phyloP scores from a whole-genome alignment of 2,329 filamentous ascomycete species.

The Pyrenophora seminiperda region DNA sequence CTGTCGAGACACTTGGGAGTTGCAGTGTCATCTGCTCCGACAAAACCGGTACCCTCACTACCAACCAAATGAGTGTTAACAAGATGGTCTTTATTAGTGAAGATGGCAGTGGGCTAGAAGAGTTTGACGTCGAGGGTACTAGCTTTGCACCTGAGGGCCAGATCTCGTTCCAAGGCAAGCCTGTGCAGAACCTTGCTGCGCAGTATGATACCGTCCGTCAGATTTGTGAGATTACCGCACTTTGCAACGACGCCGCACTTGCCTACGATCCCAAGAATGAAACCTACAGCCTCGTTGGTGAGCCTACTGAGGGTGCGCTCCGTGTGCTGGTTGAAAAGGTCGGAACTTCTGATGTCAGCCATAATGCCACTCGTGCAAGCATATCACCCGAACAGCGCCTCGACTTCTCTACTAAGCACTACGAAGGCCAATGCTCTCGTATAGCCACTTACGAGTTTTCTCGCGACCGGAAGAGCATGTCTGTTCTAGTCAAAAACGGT shows the following conservation, averaged over 20 bases:
- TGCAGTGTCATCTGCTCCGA: conserved; percentile 99
- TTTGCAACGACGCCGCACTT: conserved; percentile 89
- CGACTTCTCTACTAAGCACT: conserved; percentile 82
- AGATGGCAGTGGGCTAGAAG: conserved; percentile 74
- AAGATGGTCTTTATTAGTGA: conserved; percentile 85
- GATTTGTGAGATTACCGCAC: conserved; percentile 70
- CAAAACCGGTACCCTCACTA: conserved; percentile 97
- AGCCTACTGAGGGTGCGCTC: conserved; percentile 93
- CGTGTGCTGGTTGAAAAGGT: conserved; percentile 93
- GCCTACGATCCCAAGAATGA: conserved; percentile 78
- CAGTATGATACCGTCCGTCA: conserved; percentile 78
- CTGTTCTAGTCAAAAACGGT: conserved; percentile 78
- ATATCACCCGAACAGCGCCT: conserved; percentile 65
- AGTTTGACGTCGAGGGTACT: conserved; percentile 88
- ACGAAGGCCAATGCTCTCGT: conserved; percentile 75
- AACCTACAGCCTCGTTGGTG: conserved; percentile 81
- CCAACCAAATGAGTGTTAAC: conserved; percentile 98
- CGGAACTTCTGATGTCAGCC: conserved; percentile 72
- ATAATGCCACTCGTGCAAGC: conserved; percentile 59
- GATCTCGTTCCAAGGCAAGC: conserved; percentile 71
- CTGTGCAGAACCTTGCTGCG: conserved; percentile 69
- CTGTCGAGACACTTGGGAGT: conserved; percentile 96
- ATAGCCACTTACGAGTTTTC: conserved; percentile 96
- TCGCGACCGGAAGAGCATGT: conserved; percentile 98
- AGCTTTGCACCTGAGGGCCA: conserved; percentile 85